Conservation (phyloP, 148 eudicot species). For the Diospyros kaki region DNA sequence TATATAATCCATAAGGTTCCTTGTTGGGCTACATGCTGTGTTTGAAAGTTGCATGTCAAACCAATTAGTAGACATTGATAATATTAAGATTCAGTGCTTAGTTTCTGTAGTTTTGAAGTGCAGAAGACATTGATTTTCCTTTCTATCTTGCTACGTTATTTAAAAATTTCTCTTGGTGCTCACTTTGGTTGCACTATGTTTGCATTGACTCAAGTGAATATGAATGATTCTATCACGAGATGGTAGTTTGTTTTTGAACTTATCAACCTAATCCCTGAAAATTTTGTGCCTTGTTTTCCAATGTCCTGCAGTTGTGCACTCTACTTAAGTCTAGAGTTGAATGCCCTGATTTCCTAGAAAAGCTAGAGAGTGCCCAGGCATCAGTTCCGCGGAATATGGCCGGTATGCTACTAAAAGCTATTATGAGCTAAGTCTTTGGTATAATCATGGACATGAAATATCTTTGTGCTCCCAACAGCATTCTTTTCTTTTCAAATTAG, state of each 20-base stretch:
- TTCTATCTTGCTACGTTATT: background rate
- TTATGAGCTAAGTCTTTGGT: background rate
- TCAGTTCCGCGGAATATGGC: constrained; percentile 42
- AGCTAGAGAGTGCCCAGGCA: constrained; percentile 62
- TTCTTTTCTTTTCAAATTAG: background rate
- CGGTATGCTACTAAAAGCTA: constrained; percentile 38
- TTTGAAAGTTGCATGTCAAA: background rate
- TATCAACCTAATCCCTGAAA: background rate
- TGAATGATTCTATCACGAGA: background rate
- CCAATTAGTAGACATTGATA: background rate
- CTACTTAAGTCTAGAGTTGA: constrained; percentile 69
- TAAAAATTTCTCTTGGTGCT: background rate
- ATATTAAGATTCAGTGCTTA: background rate
- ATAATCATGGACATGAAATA: background rate
- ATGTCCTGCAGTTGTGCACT: constrained; percentile 55
- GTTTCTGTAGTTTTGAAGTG: background rate
- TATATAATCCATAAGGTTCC: background rate
- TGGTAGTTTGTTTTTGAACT: background rate
- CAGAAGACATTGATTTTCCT: background rate
- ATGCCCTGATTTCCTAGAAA: constrained; percentile 70
- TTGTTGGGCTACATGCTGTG: background rate
- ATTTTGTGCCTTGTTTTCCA: constrained; percentile 7
- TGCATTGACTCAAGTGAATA: background rate
- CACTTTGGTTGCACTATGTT: background rate
- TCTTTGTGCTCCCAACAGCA: background rate